Evolutionary conservation across 495 filamentous ascomycete species (phyloP).

Genomic region (Neurospora sp.): DNA sequence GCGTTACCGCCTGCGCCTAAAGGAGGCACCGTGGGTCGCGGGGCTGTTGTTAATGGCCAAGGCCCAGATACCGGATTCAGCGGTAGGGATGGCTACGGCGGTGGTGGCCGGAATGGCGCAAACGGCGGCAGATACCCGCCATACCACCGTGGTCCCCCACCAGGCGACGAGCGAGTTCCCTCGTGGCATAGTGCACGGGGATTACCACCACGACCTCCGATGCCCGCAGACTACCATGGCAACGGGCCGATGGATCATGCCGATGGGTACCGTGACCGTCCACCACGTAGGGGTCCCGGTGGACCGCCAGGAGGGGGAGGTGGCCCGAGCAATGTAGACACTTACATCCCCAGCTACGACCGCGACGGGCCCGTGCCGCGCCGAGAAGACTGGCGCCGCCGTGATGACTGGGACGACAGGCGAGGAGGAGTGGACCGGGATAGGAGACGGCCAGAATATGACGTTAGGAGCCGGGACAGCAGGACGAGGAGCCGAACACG

Average conservation of each 20-base stretch:
- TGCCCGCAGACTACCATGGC: constrained; percentile 21
- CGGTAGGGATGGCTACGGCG: constrained; percentile 29
- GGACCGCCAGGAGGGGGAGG: constrained; percentile 15
- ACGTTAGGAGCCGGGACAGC: constrained; percentile 36
- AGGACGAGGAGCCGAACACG: constrained; percentile 33
- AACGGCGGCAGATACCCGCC: constrained; percentile 29
- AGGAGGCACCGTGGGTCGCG: constrained; percentile 74
- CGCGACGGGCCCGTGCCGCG: constrained; percentile 25
- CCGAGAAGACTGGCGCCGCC: constrained; percentile 38
- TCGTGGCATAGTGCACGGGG: constrained; percentile 41
- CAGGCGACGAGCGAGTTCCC: constrained; percentile 35
- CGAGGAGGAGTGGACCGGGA: constrained; percentile 27
- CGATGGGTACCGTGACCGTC: constrained; percentile 24
- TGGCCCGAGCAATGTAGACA: constrained; percentile 39
- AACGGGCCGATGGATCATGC: constrained; percentile 26
- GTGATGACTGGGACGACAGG: constrained; percentile 35
- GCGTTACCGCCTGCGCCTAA: constrained; percentile 81
- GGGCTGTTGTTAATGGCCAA: constrained; percentile 48
- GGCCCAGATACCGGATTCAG: constrained; percentile 38
- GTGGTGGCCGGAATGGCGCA: constrained; percentile 27
- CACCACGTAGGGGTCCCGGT: constrained; percentile 22
- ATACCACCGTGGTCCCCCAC: constrained; percentile 22
- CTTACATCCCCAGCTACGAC: constrained; percentile 51
- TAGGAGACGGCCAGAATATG: constrained; percentile 29
- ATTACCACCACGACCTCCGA: constrained; percentile 36